Evolutionary conservation across 805 yeast genomes (phyloP).

Genomic region (Metschnikowia gruessii): DNA sequence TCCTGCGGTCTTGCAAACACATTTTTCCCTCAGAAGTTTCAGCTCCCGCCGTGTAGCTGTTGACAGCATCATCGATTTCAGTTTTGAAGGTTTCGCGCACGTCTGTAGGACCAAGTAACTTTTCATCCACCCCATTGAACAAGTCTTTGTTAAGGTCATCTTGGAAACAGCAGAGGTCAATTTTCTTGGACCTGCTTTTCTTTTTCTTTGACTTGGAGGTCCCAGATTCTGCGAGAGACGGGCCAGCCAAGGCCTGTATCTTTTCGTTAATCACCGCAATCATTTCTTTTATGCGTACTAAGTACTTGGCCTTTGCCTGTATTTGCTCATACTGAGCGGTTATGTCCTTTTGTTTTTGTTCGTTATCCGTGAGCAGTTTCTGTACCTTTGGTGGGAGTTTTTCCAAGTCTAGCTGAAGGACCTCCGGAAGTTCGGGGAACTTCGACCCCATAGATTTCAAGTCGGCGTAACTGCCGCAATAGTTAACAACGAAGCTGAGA

Average conservation of each 20-base stretch:
- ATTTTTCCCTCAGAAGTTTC: constrained; percentile 14
- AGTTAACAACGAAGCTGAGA: constrained; percentile 26
- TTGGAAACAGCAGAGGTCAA: constrained; percentile 57
- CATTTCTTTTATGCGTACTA: constrained; percentile 35
- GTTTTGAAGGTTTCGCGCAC: constrained; percentile 13
- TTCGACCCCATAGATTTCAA: constrained; percentile 28
- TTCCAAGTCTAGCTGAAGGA: constrained; percentile 21
- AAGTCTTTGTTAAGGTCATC: constrained; percentile 18
- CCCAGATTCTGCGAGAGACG: constrained; percentile 11
- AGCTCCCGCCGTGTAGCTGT: constrained; percentile 13
- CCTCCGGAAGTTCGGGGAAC: constrained; percentile 45
- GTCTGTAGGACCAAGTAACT: background rate
- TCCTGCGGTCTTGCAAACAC: constrained; percentile 53
- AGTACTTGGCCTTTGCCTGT: constrained; percentile 21
- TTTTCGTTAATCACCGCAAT: constrained; percentile 39
- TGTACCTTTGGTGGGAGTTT: constrained; percentile 21
- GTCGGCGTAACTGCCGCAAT: constrained; percentile 22
- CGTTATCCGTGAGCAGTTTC: constrained; percentile 18
- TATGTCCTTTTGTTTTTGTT: constrained; percentile 11
- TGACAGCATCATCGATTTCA: constrained; percentile 20
- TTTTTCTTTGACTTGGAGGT: constrained; percentile 20
- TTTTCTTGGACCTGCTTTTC: constrained; percentile 29
- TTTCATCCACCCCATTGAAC: background rate
- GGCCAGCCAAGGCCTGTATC: constrained; percentile 19
- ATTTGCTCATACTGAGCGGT: constrained; percentile 18